These are phyloP conservation scores for Fusarium sp. DNA, from an alignment of 2,329 filamentous ascomycete species.

Conservation along the genomic window DNA sequence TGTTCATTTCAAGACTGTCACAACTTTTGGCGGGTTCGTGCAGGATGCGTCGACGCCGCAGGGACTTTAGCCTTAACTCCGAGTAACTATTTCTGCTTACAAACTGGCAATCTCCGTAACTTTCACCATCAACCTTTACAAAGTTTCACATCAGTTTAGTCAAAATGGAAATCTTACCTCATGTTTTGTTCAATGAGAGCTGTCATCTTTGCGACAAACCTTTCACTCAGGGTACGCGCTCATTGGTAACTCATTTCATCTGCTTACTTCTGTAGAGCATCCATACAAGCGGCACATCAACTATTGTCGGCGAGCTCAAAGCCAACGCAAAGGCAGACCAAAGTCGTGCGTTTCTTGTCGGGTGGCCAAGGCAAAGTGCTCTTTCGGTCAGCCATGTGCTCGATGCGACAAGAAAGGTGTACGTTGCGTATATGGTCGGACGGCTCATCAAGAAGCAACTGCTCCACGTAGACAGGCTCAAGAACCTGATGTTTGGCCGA, in stretches of 20 bases:
- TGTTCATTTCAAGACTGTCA: too few relatives aligned
- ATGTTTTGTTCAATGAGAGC: background rate
- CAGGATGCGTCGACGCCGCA: too few relatives aligned
- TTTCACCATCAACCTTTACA: rapidly evolving
- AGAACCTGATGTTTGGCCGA: background rate
- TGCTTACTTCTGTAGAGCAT: slow-evolving; percentile 25
- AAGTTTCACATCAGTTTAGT: rapidly evolving
- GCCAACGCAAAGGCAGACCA: slow-evolving; percentile 42
- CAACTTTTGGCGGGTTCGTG: background rate
- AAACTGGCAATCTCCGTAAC: background rate
- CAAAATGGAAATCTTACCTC: slow-evolving; percentile 1
- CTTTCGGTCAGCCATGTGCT: slow-evolving; percentile 42
- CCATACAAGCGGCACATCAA: slow-evolving; percentile 46
- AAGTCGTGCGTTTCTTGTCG: slow-evolving; percentile 44
- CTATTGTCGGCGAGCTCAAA: slow-evolving; percentile 47
- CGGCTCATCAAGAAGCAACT: rapidly evolving
- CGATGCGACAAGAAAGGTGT: slow-evolving; percentile 35
- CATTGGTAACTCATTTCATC: background rate
- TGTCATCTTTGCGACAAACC: slow-evolving; percentile 42
- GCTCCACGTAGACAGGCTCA: background rate
- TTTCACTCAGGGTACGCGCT: slow-evolving; percentile 38
- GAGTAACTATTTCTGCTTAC: slow-evolving; percentile 11
- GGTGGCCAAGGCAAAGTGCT: slow-evolving; percentile 45
- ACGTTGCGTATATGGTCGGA: slow-evolving; percentile 31
- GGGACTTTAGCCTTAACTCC: slow-evolving; percentile 35